phyloP scores from a whole-genome alignment of 495 filamentous ascomycete species.

The Lasiosphaeris hirsuta region DNA sequence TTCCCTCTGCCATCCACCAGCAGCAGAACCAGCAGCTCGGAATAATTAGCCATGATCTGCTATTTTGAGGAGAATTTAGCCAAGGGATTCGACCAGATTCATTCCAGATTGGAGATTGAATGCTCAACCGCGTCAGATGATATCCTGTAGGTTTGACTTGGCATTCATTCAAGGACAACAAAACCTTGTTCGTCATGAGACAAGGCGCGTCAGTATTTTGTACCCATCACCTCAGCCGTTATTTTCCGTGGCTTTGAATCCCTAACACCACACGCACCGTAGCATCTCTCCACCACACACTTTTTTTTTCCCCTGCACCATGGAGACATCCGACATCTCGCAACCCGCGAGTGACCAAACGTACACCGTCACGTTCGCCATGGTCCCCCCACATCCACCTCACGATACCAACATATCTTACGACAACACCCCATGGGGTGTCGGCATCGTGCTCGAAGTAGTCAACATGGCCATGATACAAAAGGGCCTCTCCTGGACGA shows the following conservation, averaged over 20 bases:
- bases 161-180: no score
- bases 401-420: not conserved
- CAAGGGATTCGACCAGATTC: no score
- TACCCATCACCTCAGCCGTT: not conserved
- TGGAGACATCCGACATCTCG: not conserved
- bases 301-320: no score
- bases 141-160: no score
- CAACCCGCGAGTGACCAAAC: not conserved
- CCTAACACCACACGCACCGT: not conserved
- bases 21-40: no score
- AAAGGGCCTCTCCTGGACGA: not conserved
- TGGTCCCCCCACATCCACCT: not conserved
- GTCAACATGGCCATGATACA: not conserved
- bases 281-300: not conserved
- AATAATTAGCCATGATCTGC: no score
- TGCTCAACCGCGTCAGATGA: no score
- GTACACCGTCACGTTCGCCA: not conserved
- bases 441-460: not conserved
- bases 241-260: not conserved
- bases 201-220: not conserved
- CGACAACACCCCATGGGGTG: not conserved
- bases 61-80: no score
- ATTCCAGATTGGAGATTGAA: no score
- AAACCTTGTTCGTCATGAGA: no score
- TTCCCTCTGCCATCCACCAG: no score